Base-by-base conservation (phyloP, 2,329 filamentous ascomycete genomes). In the Coniella lustricola region DNA sequence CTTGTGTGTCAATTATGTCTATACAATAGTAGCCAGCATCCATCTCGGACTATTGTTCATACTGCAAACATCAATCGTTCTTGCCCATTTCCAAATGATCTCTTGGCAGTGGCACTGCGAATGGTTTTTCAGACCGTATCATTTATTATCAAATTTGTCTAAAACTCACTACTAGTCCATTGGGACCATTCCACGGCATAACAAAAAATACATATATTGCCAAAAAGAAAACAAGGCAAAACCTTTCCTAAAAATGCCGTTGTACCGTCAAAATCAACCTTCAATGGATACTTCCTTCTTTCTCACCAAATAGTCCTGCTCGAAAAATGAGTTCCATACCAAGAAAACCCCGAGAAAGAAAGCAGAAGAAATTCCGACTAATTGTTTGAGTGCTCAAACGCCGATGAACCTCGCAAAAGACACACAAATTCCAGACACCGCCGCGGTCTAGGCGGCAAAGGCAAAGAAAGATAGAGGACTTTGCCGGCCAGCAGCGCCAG, bases 391-490 rank as follows among this genome's bases (percentile, higher is more conserved):
- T 21, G 48, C 44, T 50, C 44, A 53, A 40, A 50, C 25, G 47
- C 36, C 48, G 40, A 45, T 34, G 34, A 50, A 40, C 33, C n/a
- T 32, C 41, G 32, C 37, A 40, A 53, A 44, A 31, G 51, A 40
- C 31, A 34, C 51, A 42, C 48, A 46, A 42, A 48, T 21, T 49
- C 49, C 48, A 35, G 51, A 51, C 48, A 51, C 41, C 35, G 51
- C 49, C 49, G 51, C 45, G 38, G 44, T 44, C 51, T 51, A 53
- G 48, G 48, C 48, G 46, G 46, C 49, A 43, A 53, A 46, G 39
- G 48, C 51, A 44, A 51, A 39, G 38, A 51, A 45, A 49, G 45
- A 46, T 49, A 48, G 48, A 42, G 41, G 33, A 32, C 25, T 47
- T 31, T 16, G 48, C 42, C 51, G 44, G 43, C 42, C 36, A 20